These are phyloP conservation scores for Actinomucor elegans DNA, from an alignment of 371 early-diverging fungal species.

Conservation along the genomic window DNA sequence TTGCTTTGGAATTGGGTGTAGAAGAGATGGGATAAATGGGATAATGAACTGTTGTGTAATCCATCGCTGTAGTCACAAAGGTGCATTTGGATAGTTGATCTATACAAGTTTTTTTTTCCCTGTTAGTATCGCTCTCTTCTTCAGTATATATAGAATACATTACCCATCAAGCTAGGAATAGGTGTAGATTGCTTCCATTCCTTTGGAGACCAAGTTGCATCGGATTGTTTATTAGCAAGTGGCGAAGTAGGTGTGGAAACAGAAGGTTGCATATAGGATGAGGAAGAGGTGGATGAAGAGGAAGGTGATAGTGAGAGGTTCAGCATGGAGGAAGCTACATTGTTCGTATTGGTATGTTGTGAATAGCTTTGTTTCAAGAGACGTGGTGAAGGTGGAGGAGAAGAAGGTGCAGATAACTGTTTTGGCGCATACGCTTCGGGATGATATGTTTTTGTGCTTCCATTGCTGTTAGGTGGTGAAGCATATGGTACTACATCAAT, in stretches of 20 bases:
- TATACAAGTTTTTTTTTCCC: too few relatives aligned
- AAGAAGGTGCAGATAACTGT: neutral
- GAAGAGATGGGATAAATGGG: constrained; percentile 32
- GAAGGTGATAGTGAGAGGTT: constrained; percentile 26
- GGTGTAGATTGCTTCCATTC: constrained; percentile 27
- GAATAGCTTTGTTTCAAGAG: constrained; percentile 3
- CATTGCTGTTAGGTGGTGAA: constrained; percentile 12
- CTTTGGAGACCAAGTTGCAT: neutral
- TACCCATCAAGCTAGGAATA: constrained; percentile 32
- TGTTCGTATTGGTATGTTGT: constrained; percentile 4
- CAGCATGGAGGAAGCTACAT: constrained; percentile 8
- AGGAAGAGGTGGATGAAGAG: constrained; percentile 19
- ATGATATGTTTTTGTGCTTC: neutral
- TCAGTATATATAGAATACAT: neutral
- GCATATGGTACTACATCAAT: neutral
- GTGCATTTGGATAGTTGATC: constrained; percentile 35
- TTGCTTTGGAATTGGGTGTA: constrained; percentile 1
- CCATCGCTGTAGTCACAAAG: constrained; percentile 26
- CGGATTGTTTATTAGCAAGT: neutral
- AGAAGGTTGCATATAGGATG: constrained; percentile 20
- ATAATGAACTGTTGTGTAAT: constrained; percentile 25
- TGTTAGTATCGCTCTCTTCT: too few relatives aligned
- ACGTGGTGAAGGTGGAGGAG: constrained; percentile 23
- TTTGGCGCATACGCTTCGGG: neutral
- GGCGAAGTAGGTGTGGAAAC: constrained; percentile 21